phyloP scores from a whole-genome alignment of 2,329 filamentous ascomycete species.

The Myriosclerotinia curreyana region DNA sequence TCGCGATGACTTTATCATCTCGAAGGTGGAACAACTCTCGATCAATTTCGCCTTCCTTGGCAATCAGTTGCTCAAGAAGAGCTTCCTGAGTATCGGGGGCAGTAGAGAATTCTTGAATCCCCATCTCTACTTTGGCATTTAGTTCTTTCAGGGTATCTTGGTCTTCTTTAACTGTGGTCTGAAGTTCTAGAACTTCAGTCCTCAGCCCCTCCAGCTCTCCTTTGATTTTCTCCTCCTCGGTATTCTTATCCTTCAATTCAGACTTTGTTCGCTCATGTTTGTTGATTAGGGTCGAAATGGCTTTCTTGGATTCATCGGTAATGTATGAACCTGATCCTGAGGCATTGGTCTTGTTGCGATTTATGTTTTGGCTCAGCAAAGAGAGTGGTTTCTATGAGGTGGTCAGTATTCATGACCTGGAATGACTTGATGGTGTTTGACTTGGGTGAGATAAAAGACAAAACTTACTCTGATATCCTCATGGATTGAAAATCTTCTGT shows the following conservation, averaged over 20 bases:
- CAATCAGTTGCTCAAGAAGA: not conserved
- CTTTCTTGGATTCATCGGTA: slow-evolving; percentile 4
- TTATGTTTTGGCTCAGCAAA: not conserved
- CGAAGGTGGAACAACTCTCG: slow-evolving; percentile 2
- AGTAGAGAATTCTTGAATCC: not conserved
- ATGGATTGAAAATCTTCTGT: not conserved
- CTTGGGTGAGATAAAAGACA: not conserved
- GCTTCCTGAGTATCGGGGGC: not conserved
- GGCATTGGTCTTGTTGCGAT: not conserved
- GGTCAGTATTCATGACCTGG: not conserved
- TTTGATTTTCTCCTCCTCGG: not conserved
- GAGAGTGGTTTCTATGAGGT: not conserved
- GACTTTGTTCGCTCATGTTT: slow-evolving; percentile 3
- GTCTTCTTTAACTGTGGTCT: not conserved
- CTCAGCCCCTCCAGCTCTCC: not conserved
- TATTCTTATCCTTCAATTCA: not conserved
- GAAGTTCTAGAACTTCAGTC: not conserved
- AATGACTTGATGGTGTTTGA: not conserved
- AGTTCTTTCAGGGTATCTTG: not conserved
- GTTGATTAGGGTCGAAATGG: slow-evolving; percentile 4
- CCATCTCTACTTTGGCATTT: not conserved
- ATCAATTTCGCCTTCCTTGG: not conserved
- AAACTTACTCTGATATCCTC: slow-evolving; percentile 4
- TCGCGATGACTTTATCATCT: not conserved
- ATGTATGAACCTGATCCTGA: not conserved